Evolutionary conservation across 805 yeast genomes (phyloP).

Genomic region (Kodamaea laetipori): DNA sequence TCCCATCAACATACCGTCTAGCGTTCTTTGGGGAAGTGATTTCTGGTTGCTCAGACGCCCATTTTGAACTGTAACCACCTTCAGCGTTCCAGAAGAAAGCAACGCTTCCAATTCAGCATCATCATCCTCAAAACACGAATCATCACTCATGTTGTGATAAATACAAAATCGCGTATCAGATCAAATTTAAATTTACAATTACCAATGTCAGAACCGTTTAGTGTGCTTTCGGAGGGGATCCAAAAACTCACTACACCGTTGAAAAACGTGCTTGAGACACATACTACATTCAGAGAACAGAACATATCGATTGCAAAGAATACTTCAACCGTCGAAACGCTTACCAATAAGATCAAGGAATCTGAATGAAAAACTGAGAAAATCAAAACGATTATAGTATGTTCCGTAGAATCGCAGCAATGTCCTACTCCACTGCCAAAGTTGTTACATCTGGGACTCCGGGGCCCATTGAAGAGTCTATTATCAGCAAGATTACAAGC

Average conservation of each 20-base stretch:
- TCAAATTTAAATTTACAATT: background rate
- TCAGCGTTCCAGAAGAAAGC: background rate
- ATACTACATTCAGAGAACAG: conserved; percentile 33
- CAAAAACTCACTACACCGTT: conserved; percentile 29
- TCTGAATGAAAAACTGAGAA: background rate
- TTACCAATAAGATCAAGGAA: conserved; percentile 10
- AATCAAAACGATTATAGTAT: conserved; percentile 1
- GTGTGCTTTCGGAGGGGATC: conserved; percentile 24
- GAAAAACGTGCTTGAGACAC: conserved; percentile 25
- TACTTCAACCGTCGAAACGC: conserved; percentile 20
- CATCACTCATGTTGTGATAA: conserved; percentile 10
- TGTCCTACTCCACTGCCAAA: conserved; percentile 11
- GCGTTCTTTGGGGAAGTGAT: conserved; percentile 8
- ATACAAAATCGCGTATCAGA: background rate
- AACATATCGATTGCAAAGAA: conserved; percentile 29
- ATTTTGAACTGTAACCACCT: no score
- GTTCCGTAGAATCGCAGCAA: conserved; percentile 11
- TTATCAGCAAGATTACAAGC: conserved; percentile 44
- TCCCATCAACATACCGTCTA: conserved; percentile 7
- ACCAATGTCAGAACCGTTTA: conserved; percentile 27
- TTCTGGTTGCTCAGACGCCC: no score
- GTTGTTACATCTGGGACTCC: conserved; percentile 22
- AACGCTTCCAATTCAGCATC: conserved; percentile 14
- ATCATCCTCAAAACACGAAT: conserved; percentile 16
- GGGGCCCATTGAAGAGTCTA: conserved; percentile 54